Evolutionary conservation across 768 basidiomycete species (phyloP).

Genomic region (Suillus discolor): DNA sequence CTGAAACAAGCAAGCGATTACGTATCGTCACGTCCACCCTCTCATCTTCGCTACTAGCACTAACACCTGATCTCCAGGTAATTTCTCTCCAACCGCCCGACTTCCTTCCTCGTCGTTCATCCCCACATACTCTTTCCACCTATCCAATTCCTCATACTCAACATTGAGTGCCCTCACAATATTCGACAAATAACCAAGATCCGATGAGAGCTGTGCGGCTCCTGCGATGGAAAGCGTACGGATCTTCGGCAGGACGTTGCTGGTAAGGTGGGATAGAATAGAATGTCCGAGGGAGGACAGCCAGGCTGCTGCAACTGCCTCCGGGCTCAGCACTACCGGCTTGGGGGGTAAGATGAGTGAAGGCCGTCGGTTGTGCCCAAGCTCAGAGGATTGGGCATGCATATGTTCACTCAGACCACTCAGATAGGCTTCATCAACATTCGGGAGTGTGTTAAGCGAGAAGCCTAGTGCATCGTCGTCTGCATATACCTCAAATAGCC

Average conservation of each 20-base stretch:
- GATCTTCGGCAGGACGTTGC: conserved; percentile 71
- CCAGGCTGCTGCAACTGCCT: conserved; percentile 89
- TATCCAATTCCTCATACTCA: conserved; percentile 76
- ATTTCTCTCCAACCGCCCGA: conserved; percentile 19
- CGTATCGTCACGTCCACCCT: conserved; percentile 25
- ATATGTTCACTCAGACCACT: conserved; percentile 46
- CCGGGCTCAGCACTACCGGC: conserved; percentile 56
- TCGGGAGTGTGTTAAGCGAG: conserved; percentile 81
- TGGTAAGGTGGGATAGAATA: conserved; percentile 74
- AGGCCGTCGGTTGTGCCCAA: conserved; percentile 42
- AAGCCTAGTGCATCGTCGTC: conserved; percentile 90
- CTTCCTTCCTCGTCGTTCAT: conserved; percentile 53
- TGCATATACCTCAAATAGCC: conserved; percentile 93
- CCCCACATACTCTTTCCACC: conserved; percentile 75
- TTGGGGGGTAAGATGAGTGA: conserved; percentile 40
- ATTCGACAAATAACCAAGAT: conserved; percentile 88
- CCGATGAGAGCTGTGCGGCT: conserved; percentile 81
- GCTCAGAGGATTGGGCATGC: conserved; percentile 28
- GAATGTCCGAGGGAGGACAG: conserved; percentile 86
- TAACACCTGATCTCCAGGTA: conserved; percentile 21
- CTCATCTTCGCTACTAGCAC: conserved; percentile 34
- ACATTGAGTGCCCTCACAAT: conserved; percentile 91
- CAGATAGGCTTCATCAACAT: conserved; percentile 58
- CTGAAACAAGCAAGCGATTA: neutral
- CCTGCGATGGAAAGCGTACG: conserved; percentile 62